Evolutionary conservation across 345 rosid species (phyloP).

Genomic region (Luvunga scandens): DNA sequence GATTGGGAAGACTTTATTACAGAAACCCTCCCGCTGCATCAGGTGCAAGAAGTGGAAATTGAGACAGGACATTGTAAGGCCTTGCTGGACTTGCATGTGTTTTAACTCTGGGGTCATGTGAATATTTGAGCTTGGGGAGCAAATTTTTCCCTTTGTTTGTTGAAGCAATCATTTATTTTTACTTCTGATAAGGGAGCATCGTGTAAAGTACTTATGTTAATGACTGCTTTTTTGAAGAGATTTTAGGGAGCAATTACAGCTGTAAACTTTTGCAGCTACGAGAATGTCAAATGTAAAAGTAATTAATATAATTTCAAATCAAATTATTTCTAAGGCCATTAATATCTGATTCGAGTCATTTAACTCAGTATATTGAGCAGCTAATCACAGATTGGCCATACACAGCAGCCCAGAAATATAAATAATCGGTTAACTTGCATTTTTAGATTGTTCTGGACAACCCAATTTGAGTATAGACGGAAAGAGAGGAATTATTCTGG

Average conservation of each 20-base stretch:
- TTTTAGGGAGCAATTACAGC: not conserved
- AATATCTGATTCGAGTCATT: not conserved
- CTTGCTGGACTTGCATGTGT: slow-evolving; percentile 63
- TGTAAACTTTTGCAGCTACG: not conserved
- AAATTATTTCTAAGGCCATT: not conserved
- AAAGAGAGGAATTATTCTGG: not conserved
- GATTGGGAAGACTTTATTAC: slow-evolving; percentile 87
- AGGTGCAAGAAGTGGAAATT: slow-evolving; percentile 74
- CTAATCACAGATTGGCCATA: not conserved
- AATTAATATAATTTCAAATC: not conserved
- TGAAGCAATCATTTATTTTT: not conserved
- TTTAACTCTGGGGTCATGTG: slow-evolving; percentile 43
- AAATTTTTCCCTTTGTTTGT: not conserved
- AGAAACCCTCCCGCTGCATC: slow-evolving; percentile 67
- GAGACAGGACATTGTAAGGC: slow-evolving; percentile 74
- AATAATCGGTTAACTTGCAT: not conserved
- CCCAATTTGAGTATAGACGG: not conserved
- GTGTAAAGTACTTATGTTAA: too few species aligned
- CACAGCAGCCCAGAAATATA: not conserved
- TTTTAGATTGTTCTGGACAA: not conserved
- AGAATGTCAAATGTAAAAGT: not conserved
- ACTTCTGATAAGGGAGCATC: not conserved
- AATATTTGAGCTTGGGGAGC: slow-evolving; percentile 1
- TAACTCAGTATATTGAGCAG: not conserved
- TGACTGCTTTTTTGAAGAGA: not conserved